Base-by-base conservation (phyloP, 306 rosid genomes). In the Glycine latifolia region DNA sequence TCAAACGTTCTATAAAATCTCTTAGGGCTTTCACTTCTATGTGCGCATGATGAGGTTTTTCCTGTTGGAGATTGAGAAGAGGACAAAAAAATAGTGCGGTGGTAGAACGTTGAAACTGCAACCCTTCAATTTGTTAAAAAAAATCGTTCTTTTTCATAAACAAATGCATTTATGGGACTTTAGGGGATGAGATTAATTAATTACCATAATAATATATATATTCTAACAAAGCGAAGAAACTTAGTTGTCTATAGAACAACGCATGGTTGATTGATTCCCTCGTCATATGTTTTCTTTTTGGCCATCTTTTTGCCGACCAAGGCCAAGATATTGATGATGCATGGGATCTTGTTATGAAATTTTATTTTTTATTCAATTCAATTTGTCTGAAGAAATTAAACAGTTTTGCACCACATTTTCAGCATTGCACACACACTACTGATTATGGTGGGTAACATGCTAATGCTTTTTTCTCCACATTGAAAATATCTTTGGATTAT, bases 401-500 rank as follows among this genome's bases (percentile, higher is more conserved):
- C 0, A 33, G 46, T 63, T 63, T 33, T 63, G 17, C 16, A 31
- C 17, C 70, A 35, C 5, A 48, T 35, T 63, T 66, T 66, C 48
- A 65, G 26, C 47, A 35, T 65, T 65, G 12, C 63, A 7, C 31
- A 7, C 63, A 7, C 31, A 7, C 44, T 62, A 20, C 46, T 63
- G 66, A 59, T 61, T 61, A 26, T 66, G 71, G 15, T n/a, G 48
- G 49, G 49, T 39, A 66, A 15, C 33, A 43, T 15, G 48, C 13
- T 39, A 66, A n/a, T 43, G 53, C 73, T 43, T 41, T 41, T 68
- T 44, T 44, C 54, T 43, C 54, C 73, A 43, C 37, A 46, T 44
- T 46, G 55, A 68, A 68, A 68, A 15, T 68, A 68, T 68, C 73
- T 68, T 44, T 44, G 37, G 55, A 9, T 44, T 68, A 16, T 68